Evolutionary conservation across 2,329 filamentous ascomycete species (phyloP).

Genomic region (Trematosphaeria pertusa): DNA sequence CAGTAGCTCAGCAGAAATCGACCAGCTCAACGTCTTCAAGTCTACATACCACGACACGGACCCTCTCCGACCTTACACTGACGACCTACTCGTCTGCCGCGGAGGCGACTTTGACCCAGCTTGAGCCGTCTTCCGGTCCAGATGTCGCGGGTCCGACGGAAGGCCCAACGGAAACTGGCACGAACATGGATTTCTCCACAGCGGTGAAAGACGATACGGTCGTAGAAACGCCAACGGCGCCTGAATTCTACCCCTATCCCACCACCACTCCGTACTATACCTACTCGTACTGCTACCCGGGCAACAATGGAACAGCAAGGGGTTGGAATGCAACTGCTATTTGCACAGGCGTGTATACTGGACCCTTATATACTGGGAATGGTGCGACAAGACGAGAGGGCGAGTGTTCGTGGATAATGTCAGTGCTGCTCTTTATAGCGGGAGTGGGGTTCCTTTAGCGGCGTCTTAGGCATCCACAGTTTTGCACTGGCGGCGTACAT

Average conservation of each 20-base stretch:
- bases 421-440: neutral
- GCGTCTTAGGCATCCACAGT: too few species aligned
- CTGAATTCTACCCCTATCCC: neutral
- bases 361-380: neutral
- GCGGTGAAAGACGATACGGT: neutral
- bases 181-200: neutral
- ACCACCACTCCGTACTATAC: neutral
- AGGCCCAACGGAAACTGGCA: neutral
- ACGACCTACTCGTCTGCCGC: too few species aligned
- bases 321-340: neutral
- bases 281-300: conserved; percentile 1
- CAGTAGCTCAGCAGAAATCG: neutral
- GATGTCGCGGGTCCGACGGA: neutral
- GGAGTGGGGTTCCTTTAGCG: neutral
- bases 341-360: neutral
- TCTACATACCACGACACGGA: neutral
- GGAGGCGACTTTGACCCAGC: neutral
- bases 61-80: too few species aligned
- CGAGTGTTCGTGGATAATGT: neutral
- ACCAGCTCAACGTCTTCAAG: neutral
- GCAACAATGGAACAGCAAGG: neutral
- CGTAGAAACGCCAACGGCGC: neutral
- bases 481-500: too few species aligned
- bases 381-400: too few species aligned
- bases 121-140: neutral